Evolutionary conservation across 2,329 filamentous ascomycete genomes (phyloP), one percentile per base, ranked within the genome.

Genomic region (Lasiodiplodia theobromae): DNA sequence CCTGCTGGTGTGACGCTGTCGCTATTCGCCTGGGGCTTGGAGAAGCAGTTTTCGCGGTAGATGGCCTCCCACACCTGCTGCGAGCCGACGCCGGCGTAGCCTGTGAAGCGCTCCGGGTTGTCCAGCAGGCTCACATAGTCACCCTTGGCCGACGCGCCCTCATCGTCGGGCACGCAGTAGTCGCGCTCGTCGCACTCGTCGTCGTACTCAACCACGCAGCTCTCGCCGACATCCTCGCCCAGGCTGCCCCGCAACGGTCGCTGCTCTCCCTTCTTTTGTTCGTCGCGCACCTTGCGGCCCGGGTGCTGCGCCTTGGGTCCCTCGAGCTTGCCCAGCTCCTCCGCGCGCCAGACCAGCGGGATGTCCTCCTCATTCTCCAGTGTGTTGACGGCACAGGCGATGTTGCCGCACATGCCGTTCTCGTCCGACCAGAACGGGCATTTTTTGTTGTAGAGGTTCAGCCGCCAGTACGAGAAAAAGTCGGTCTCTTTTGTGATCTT

Each of bases 361-460:
- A 99, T 94, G 72, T 98, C 95, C 71, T 96, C 92, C 80, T 99
- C 95, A 72, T 96, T 94, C 67, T 98, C 95, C 70, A 98, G 86
- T 0, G 95, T 98, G 77, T 96, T 94, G 21, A 99, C 96, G 12
- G 95, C 92, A 78, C 96, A 99, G 23, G 94, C 96, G 74, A 97
- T 94, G 81, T 99, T 99, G 72, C 94, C 96, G 81, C 96, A 99
- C 86, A 97, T 92, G 79, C 93, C 93, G 80, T 92, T 91, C 70
- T 94, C 91, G 79, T 99, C 96, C 77, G 90, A 88, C 95, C 96
- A 99, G 79, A 98, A 99, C 0, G 96, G 96, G 77, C 96, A 99
- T 81, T 88, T 89, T 80, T 96, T 97, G 80, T 96, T 92, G 81
- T 93, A 99, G 23, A 99, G 87, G 79, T 97, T 98, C 56, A 99